Conservation (phyloP, 208 protist species). For the Trichomonas tenax region DNA sequence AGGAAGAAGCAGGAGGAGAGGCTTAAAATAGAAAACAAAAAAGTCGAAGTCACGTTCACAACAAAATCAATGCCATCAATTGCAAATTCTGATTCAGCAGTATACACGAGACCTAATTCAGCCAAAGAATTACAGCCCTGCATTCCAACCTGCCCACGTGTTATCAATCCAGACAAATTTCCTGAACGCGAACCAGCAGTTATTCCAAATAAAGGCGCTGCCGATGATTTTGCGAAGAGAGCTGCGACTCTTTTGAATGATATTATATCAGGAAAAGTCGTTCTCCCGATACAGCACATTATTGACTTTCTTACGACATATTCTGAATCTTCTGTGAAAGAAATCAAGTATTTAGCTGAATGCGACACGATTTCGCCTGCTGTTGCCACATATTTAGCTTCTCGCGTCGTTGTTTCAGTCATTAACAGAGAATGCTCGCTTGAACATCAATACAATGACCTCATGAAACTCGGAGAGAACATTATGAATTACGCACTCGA, state of each 20-base stretch:
- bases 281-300: neutral
- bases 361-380: neutral
- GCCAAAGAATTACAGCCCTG: neutral
- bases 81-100: neutral
- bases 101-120: neutral
- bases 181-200: too few relatives aligned
- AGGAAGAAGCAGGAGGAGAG: neutral
- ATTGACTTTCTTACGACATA: neutral
- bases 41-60: neutral
- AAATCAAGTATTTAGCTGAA: neutral
- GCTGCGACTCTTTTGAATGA: neutral
- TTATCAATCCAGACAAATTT: neutral
- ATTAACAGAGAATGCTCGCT: neutral
- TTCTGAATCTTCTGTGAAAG: neutral
- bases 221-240: neutral
- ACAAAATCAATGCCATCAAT: neutral
- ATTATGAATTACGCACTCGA: neutral
- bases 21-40: neutral
- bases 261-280: neutral
- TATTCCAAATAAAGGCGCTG: too few relatives aligned
- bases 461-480: neutral
- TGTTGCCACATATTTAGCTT: neutral
- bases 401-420: neutral
- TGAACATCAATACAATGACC: neutral
- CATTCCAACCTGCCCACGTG: neutral